These are phyloP conservation scores for Metschnikowia bowlesiae DNA, from an alignment of 805 yeast genomes.

Conservation along the genomic window DNA sequence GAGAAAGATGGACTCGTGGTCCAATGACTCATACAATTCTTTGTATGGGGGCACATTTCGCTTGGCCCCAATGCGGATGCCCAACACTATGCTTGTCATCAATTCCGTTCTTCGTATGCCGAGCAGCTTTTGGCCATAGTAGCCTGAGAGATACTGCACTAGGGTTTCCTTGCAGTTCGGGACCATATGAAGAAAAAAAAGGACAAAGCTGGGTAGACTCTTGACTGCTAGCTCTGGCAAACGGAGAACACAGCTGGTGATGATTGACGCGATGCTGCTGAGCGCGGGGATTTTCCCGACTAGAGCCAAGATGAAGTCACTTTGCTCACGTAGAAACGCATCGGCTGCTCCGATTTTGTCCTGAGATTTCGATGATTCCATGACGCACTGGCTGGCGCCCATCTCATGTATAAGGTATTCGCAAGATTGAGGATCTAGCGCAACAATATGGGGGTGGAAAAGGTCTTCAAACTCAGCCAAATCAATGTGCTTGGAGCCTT, in stretches of 20 bases:
- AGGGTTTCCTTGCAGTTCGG: not conserved
- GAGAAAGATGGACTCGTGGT: constrained; percentile 22
- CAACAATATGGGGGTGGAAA: constrained; percentile 21
- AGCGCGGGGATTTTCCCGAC: constrained; percentile 27
- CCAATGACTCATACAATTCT: constrained; percentile 26
- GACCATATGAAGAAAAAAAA: constrained; percentile 19
- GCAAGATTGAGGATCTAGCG: constrained; percentile 33
- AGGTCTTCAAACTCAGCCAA: constrained; percentile 16
- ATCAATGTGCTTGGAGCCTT: constrained; percentile 18
- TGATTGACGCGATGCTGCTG: constrained; percentile 28
- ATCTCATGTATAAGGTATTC: constrained; percentile 23
- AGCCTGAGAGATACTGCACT: not conserved
- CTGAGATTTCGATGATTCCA: no score
- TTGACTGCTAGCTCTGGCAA: constrained; percentile 21
- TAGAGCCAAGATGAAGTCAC: constrained; percentile 27
- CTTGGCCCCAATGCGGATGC: constrained; percentile 40
- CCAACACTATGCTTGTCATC: constrained; percentile 21
- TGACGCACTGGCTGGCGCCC: no score
- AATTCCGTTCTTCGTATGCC: constrained; percentile 13
- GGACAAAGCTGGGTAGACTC: constrained; percentile 24
- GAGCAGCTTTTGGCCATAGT: not conserved
- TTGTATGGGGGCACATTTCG: constrained; percentile 22
- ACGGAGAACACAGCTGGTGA: constrained; percentile 27
- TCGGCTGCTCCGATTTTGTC: constrained; percentile 5
- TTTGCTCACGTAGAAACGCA: constrained; percentile 26